These are phyloP conservation scores for Arxiozyma slooffiae DNA, from an alignment of 1,139 yeast genomes.

Conservation along the genomic window DNA sequence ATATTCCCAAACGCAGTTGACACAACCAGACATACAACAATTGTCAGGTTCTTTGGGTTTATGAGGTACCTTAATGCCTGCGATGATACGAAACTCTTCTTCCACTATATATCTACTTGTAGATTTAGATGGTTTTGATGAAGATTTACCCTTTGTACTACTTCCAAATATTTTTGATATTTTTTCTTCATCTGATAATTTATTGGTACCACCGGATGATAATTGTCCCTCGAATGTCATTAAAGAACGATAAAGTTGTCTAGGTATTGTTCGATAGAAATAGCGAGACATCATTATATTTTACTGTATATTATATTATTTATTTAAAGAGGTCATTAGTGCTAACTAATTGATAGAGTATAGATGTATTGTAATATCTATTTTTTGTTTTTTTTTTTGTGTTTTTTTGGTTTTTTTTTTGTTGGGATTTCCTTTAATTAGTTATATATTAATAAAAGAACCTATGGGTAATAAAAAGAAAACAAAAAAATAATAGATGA, in stretches of 20 bases:
- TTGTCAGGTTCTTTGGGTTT: slow-evolving; percentile 85
- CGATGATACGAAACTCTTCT: slow-evolving; percentile 38
- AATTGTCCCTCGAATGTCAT: slow-evolving; percentile 43
- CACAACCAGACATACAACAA: slow-evolving; percentile 96
- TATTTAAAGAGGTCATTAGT: no score
- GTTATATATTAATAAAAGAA: background rate
- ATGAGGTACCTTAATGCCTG: slow-evolving; percentile 69
- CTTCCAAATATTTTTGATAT: slow-evolving; percentile 50
- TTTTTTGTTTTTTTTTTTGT: no score
- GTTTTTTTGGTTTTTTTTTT: no score
- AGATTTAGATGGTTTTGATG: slow-evolving; percentile 29
- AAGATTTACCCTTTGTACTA: slow-evolving; percentile 45
- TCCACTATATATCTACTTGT: slow-evolving; percentile 41
- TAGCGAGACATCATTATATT: background rate
- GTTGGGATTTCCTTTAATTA: background rate
- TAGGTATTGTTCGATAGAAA: background rate
- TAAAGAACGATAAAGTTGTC: background rate
- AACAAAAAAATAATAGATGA: no score
- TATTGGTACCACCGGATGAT: slow-evolving; percentile 20
- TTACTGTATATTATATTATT: no score
- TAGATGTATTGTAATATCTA: no score
- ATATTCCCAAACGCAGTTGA: slow-evolving; percentile 93
- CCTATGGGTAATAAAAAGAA: no score
- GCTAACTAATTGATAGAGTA: no score
- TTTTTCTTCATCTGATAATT: slow-evolving; percentile 39